Conservation (phyloP, 495 filamentous ascomycete species). For the Podospora bellae-mahoneyi region DNA sequence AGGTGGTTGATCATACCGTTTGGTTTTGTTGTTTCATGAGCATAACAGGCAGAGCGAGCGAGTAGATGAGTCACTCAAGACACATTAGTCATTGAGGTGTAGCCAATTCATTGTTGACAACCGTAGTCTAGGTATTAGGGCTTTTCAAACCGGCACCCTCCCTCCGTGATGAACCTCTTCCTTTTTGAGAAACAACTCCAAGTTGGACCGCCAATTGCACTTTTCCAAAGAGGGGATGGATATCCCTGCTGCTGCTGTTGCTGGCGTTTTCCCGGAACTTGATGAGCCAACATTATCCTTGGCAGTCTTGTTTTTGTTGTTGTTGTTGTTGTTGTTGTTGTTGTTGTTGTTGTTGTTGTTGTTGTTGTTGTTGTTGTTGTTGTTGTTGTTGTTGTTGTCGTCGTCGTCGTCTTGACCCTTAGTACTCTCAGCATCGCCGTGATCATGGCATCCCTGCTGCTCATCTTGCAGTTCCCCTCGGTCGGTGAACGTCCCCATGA, state of each 20-base stretch:
- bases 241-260: background rate
- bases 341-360: no score
- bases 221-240: background rate
- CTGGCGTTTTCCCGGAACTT: background rate
- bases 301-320: no score
- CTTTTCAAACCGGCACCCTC: background rate
- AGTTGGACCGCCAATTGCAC: background rate
- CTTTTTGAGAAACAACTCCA: background rate
- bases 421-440: no score
- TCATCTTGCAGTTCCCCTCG: no score
- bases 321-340: no score
- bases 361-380: background rate
- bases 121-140: background rate
- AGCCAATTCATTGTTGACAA: no score
- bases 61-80: background rate
- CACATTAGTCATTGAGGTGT: background rate
- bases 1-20: background rate
- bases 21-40: background rate
- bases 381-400: background rate
- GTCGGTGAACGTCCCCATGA: no score
- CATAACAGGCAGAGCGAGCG: background rate
- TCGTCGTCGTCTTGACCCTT: background rate
- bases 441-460: no score
- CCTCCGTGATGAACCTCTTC: background rate
- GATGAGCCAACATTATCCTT: background rate